Evolutionary conservation across 805 yeast genomes (phyloP).

Genomic region (Saturnispora quitensis): DNA sequence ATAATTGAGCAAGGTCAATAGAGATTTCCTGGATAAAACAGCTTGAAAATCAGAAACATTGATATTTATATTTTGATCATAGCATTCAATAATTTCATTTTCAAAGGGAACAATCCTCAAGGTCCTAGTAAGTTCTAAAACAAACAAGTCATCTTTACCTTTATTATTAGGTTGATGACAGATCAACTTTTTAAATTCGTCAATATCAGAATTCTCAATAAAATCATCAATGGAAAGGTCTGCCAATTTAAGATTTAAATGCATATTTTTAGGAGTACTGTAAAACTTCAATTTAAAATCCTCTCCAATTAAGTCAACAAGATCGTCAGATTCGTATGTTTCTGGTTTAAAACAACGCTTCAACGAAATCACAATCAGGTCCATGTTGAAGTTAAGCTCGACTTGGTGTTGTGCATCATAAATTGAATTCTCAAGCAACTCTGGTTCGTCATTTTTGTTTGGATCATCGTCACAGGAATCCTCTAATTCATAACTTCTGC

Average conservation of each 20-base stretch:
- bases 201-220: conserved; percentile 51
- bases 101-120: conserved; percentile 52
- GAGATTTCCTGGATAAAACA: conserved; percentile 67
- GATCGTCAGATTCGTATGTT: conserved; percentile 51
- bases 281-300: conserved; percentile 49
- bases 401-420: conserved; percentile 45
- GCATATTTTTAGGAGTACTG: conserved; percentile 53
- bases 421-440: background rate
- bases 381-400: conserved; percentile 67
- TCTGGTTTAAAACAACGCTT: conserved; percentile 57
- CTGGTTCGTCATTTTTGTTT: background rate
- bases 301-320: conserved; percentile 68
- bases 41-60: conserved; percentile 71
- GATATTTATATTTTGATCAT: conserved; percentile 67
- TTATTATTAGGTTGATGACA: conserved; percentile 48
- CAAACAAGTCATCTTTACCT: conserved; percentile 44
- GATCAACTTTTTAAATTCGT: conserved; percentile 58
- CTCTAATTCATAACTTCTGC: background rate
- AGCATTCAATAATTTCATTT: conserved; percentile 49
- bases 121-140: conserved; percentile 46
- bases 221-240: conserved; percentile 69
- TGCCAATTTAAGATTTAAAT: conserved; percentile 51
- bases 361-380: conserved; percentile 49
- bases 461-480: background rate
- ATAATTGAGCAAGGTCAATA: conserved; percentile 72